phyloP scores from a whole-genome alignment of 192 early-diverging fungal species.

The Powellomyces hirtus region DNA sequence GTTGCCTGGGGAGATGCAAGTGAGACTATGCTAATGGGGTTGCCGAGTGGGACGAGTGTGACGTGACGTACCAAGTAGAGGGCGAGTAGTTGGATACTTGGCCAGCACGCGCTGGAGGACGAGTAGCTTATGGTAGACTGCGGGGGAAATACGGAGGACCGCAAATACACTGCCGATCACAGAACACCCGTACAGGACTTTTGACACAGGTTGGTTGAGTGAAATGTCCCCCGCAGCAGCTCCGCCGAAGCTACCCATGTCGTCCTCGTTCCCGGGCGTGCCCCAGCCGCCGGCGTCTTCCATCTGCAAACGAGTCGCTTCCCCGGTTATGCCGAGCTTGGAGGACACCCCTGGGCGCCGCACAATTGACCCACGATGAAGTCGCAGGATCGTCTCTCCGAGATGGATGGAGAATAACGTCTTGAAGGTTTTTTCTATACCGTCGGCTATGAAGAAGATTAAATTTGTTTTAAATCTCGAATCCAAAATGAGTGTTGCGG shows the following conservation, averaged over 20 bases:
- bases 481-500: background rate
- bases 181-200: constrained; percentile 1
- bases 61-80: background rate
- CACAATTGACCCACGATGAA: constrained; percentile 18
- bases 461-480: background rate
- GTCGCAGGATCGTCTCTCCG: constrained; percentile 29
- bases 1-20: background rate
- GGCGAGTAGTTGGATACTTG: background rate
- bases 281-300: background rate
- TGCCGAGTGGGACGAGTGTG: background rate
- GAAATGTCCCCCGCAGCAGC: background rate
- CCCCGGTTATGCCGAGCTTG: too few relatives aligned
- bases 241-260: background rate
- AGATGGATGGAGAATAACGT: constrained; percentile 27
- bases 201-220: background rate
- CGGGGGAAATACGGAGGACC: background rate
- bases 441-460: background rate
- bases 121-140: background rate
- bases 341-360: too few relatives aligned
- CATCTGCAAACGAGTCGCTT: background rate
- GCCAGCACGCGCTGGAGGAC: background rate
- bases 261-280: background rate
- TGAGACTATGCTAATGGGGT: background rate
- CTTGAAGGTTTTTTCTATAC: background rate
- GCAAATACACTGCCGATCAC: constrained; percentile 1